Evolutionary conservation across 208 protist species (phyloP), one percentile per base, ranked within the genome.

Genomic region (Crithidia sp.): DNA sequence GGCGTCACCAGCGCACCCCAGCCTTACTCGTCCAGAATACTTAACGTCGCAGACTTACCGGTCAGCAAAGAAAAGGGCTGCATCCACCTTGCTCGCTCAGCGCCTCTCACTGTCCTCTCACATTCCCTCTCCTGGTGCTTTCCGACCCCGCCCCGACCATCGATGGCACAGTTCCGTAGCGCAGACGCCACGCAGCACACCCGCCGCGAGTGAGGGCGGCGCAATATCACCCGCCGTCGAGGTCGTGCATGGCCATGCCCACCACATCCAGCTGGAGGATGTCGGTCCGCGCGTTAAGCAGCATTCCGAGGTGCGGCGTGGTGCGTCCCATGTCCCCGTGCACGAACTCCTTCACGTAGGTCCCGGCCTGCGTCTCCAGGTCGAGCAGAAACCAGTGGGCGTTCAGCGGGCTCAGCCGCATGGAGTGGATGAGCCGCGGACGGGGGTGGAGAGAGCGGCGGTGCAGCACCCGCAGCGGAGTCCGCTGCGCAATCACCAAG

Each of bases 291-390:
- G 80, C 80, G 55, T 84, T 78, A 17, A 99, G 81, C 64, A 99
- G 63, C 36, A 68, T 76, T 16, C 90, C 91, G 13, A 99, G 61
- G 67, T 85, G 87, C 19, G 98, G 97, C 9, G 58, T 70, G 7
- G 98, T 99, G 50, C 98, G 85, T 14, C 97, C 98, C 71, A 98
- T 87, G 73, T 99, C 98, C 17, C 97, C 96, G 73, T 99, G 95
- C 19, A 99, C 96, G 88, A 99, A 99, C 87, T 99, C 98, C 83
- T 99, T 99, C 63, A 99, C 94, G 81, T 99, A 99, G 5, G 97
- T 99, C 12, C 98, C 98, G 2, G 97, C 97, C 77, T 96, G 87
- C 2, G 96, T 98, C 72, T 90, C 91, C 13, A 99, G 67, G 55
- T 98, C 95, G 28, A 97, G 73, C 54, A 98, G 13, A 44, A 96